Evolutionary conservation across 2,329 filamentous ascomycete genomes (phyloP).

Genomic region (Botrytis medusae): DNA sequence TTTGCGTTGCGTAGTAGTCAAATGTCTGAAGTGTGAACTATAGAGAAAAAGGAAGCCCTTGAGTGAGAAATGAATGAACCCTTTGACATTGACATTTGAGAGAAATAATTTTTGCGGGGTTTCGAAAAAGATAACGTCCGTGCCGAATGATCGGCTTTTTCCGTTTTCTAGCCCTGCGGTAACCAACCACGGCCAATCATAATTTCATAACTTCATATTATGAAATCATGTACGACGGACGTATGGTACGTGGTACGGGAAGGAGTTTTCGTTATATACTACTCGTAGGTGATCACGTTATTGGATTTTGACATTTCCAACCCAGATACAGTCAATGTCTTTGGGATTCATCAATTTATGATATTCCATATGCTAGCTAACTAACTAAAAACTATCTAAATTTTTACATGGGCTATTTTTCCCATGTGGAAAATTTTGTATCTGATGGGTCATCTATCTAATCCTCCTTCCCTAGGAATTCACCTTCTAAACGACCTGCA

Average conservation of each 20-base stretch:
- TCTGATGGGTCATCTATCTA: slow-evolving; percentile 10
- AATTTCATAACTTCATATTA: background rate
- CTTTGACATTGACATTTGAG: slow-evolving; percentile 11
- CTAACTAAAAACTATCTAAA: slow-evolving; percentile 14
- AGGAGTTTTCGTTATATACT: background rate
- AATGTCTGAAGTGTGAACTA: background rate
- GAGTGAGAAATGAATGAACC: background rate
- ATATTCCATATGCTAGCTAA: background rate
- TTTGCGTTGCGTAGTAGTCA: background rate
- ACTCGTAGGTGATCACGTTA: background rate
- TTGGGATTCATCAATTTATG: slow-evolving; percentile 13
- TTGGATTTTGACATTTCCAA: background rate
- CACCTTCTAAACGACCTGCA: slow-evolving; percentile 40
- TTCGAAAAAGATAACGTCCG: background rate
- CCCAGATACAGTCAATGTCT: background rate
- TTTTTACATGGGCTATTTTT: slow-evolving; percentile 9
- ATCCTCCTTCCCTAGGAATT: slow-evolving; percentile 10
- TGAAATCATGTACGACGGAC: background rate
- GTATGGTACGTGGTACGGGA: no score
- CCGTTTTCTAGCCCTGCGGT: slow-evolving; percentile 1
- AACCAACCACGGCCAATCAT: background rate
- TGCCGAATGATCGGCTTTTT: slow-evolving; percentile 1
- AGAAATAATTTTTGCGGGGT: slow-evolving; percentile 21
- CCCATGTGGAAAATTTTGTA: background rate
- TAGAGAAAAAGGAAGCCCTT: background rate